Percentiles rank a stretch among this genome's conserved stretches.
phyloP scores from a whole-genome alignment of 768 basidiomycete genomes.

The Trametes elegans region DNA sequence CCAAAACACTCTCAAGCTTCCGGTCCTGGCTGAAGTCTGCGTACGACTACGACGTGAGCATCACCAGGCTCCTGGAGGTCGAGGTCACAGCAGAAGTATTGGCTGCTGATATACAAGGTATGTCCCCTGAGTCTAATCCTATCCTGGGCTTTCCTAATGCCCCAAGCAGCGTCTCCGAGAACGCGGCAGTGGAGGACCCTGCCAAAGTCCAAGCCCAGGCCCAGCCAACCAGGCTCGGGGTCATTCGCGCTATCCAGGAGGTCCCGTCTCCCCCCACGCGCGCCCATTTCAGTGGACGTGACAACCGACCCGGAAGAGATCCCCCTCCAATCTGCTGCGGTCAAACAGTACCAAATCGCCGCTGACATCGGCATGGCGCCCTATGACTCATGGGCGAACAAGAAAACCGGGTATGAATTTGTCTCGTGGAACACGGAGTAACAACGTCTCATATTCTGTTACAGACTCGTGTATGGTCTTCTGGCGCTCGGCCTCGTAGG shows the following conservation, averaged over 20 bases:
- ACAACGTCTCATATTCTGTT: neutral
- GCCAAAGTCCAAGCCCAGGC: constrained; percentile 7
- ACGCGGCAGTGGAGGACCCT: constrained; percentile 10
- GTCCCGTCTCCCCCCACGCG: constrained; percentile 10
- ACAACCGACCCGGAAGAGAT: constrained; percentile 14
- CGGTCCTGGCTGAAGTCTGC: constrained; percentile 35
- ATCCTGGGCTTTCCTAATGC: neutral
- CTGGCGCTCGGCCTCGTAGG: constrained; percentile 22
- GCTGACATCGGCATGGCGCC: constrained; percentile 25
- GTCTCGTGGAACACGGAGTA: neutral
- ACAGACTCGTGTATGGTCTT: constrained; percentile 21
- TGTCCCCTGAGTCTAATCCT: neutral
- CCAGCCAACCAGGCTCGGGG: constrained; percentile 12
- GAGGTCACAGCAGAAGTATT: constrained; percentile 30
- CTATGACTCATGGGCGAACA: constrained; percentile 22
- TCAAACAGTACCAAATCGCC: constrained; percentile 12
- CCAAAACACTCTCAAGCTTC: constrained; percentile 30
- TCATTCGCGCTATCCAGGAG: constrained; percentile 12
- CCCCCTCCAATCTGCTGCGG: constrained; percentile 12
- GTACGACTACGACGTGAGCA: constrained; percentile 31
- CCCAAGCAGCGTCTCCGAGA: constrained; percentile 8
- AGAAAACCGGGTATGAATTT: constrained; percentile 16
- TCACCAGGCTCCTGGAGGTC: constrained; percentile 32
- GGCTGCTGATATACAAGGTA: constrained; percentile 30
- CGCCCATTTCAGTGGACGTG: constrained; percentile 15